phyloP scores from a whole-genome alignment of 176 grass and related monocot genomes.

The Eleusine coracana region DNA sequence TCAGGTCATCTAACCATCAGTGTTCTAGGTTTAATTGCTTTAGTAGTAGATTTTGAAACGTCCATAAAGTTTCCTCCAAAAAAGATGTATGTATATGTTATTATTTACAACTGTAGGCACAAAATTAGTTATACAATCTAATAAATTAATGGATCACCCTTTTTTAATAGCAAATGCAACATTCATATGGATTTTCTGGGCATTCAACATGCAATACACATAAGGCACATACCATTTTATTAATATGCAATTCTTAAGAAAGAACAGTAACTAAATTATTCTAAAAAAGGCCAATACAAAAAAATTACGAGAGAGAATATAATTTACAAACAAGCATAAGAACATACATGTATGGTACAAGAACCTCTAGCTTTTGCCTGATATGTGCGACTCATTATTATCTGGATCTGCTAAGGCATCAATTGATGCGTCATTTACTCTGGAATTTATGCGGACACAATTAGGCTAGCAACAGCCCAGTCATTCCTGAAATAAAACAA shows the following conservation, averaged over 20 bases:
- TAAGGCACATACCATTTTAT: slow-evolving; percentile 19
- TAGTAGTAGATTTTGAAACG: slow-evolving; percentile 12
- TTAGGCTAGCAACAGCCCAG: neutral
- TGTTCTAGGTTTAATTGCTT: slow-evolving; percentile 1
- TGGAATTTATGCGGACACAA: slow-evolving; percentile 7
- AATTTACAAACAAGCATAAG: slow-evolving; percentile 16
- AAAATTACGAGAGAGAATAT: slow-evolving; percentile 34
- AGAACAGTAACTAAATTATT: neutral
- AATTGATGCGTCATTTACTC: slow-evolving; percentile 1
- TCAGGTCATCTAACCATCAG: neutral
- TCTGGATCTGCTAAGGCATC: slow-evolving; percentile 44
- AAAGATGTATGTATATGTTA: too few relatives aligned
- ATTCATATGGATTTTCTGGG: neutral
- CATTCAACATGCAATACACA: neutral
- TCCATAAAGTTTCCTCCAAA: neutral
- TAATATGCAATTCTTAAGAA: slow-evolving; percentile 1
- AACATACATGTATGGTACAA: slow-evolving; percentile 39
- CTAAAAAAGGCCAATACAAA: slow-evolving; percentile 4
- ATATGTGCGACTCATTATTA: slow-evolving; percentile 29
- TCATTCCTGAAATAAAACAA: slow-evolving; percentile 28
- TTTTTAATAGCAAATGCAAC: slow-evolving; percentile 4
- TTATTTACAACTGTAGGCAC: slow-evolving; percentile 1
- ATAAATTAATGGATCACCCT: neutral
- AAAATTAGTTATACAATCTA: neutral
- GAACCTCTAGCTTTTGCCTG: slow-evolving; percentile 42